These are phyloP conservation scores for Suhomyces kunorum DNA, from an alignment of 1,139 yeast species.

Conservation along the genomic window DNA sequence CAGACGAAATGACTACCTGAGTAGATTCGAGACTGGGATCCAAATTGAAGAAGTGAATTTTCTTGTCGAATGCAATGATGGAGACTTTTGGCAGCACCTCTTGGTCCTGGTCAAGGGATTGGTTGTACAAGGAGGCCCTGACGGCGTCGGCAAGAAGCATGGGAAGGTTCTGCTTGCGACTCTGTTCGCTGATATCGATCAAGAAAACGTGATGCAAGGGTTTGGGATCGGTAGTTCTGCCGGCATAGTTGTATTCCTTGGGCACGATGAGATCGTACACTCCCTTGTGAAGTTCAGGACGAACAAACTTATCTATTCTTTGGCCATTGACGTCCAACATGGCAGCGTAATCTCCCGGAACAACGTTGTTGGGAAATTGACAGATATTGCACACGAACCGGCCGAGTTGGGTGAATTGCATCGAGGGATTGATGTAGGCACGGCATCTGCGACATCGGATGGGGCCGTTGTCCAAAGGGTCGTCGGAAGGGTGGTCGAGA, in stretches of 20 bases:
- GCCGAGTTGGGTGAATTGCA: constrained; percentile 67
- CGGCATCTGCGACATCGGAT: constrained; percentile 91
- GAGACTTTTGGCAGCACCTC: constrained; percentile 42
- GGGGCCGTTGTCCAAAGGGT: constrained; percentile 57
- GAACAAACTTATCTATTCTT: constrained; percentile 59
- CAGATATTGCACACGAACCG: constrained; percentile 85
- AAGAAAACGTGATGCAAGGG: constrained; percentile 73
- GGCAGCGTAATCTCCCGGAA: constrained; percentile 67
- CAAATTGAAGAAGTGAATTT: constrained; percentile 74
- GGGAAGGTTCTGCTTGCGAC: constrained; percentile 65
- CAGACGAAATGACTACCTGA: constrained; percentile 68
- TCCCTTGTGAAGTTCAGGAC: constrained; percentile 81
- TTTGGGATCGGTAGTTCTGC: constrained; percentile 28
- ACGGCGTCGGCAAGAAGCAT: constrained; percentile 73
- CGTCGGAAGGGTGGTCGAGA: constrained; percentile 24
- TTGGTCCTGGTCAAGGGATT: constrained; percentile 15
- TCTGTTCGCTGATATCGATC: constrained; percentile 69
- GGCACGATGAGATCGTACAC: constrained; percentile 87
- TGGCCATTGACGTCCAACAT: constrained; percentile 60
- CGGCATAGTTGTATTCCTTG: constrained; percentile 59
- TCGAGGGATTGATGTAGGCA: constrained; percentile 82
- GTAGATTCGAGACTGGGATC: constrained; percentile 56
- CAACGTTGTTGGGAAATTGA: constrained; percentile 65
- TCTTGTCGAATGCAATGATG: constrained; percentile 75
- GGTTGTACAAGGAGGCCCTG: constrained; percentile 51